Base-by-base conservation (phyloP, 345 rosid species). In the Gossypium sturtianum region DNA sequence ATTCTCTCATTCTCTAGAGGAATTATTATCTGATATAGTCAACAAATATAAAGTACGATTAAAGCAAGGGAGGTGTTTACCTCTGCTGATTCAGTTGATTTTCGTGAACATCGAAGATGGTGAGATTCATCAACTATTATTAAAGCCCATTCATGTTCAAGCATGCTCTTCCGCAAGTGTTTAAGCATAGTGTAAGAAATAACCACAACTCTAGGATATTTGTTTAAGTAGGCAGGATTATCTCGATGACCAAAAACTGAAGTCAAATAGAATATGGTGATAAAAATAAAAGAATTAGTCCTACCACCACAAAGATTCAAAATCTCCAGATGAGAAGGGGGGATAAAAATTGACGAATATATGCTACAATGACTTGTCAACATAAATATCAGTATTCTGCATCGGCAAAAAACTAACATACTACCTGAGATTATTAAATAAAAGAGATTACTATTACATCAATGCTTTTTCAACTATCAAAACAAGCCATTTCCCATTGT, bases 41-140 rank as follows among this genome's bases (percentile, higher is more conserved):
- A 75, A 60, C 67, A 19, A 27, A 71, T 62, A 17, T 43, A 47
- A 71, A 20, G 20, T 17, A 13, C 13, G 25, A 59, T 41, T 49
- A 75, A 51, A 45, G 52, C 48, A 70, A 66, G 63, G 43, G 54
- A 44, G 47, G 44, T 3, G 57, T n/a, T 34, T 84, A 94, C 98
- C 95, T 94, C 97, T 77, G 81, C 79, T 9, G 97, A 72, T 75
- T 94, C 98, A 47, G 89, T 76, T 68, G 77, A 82, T 73, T 85
- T 94, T 82, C 84, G 87, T 45, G 97, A 88, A 77, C 92, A 89
- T 10, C 97, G 90, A 47, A 92, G 63, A 79, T 92, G 95, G 80
- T 94, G 98, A 77, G 98, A 94, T 83, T 94, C 98, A 81, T 94
- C 98, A 76, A 92, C 87, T 71, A 94, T 89, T 84, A 94, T 73